Percentiles rank a stretch among this genome's conserved stretches.
Conservation (phyloP, 768 basidiomycete species). For the Amyloporia xantha region DNA sequence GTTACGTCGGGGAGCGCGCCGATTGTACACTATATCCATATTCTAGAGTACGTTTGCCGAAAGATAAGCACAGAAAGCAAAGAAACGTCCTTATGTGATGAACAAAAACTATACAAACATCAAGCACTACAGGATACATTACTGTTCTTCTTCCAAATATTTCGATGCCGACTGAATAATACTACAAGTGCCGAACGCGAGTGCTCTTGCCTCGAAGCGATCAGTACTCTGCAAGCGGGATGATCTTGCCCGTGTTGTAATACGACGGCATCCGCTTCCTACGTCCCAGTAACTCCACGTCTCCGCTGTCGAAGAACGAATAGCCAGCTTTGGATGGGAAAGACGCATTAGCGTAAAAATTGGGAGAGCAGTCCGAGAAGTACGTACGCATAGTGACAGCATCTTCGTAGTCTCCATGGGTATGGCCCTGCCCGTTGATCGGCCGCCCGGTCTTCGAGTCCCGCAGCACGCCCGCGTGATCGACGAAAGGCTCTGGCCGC, state of each 20-base stretch:
- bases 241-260: constrained; percentile 46
- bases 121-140: too few relatives aligned
- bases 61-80: too few relatives aligned
- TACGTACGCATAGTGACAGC: constrained; percentile 57
- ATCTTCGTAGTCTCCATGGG: constrained; percentile 40
- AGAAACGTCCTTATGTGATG: too few relatives aligned
- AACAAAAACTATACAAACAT: too few relatives aligned
- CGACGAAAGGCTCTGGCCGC: constrained; percentile 72
- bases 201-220: too few relatives aligned
- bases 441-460: constrained; percentile 73
- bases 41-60: too few relatives aligned
- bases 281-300: constrained; percentile 61
- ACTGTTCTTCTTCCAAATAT: too few relatives aligned
- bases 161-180: too few relatives aligned
- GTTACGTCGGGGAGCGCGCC: too few relatives aligned
- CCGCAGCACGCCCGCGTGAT: constrained; percentile 65
- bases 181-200: too few relatives aligned
- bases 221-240: constrained; percentile 22
- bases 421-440: constrained; percentile 40
- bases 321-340: constrained; percentile 73
- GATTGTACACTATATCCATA: too few relatives aligned
- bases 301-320: constrained; percentile 80
- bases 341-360: too few relatives aligned
- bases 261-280: constrained; percentile 53
- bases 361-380: neutral